These are phyloP conservation scores for Pseudocercospora vitis DNA, from an alignment of 2,329 filamentous ascomycete genomes.

Conservation along the genomic window DNA sequence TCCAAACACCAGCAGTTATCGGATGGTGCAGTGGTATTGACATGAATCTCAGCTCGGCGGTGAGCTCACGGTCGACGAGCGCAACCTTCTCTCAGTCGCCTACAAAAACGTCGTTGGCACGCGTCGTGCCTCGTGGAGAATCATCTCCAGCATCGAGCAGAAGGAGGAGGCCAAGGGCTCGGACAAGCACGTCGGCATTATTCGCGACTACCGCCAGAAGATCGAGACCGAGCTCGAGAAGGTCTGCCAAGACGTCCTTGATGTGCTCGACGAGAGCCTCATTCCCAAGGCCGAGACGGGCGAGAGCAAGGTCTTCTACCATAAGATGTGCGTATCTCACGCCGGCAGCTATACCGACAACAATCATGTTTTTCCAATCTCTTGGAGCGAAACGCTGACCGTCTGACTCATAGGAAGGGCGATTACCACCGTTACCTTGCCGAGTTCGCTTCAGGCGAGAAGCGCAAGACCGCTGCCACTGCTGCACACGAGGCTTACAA, in stretches of 20 bases:
- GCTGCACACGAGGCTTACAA: conserved; percentile 96
- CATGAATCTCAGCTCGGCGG: conserved; percentile 56
- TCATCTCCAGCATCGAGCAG: conserved; percentile 99
- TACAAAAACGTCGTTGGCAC: conserved; percentile 99
- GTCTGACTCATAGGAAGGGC: conserved; percentile 71
- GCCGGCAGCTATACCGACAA: neutral
- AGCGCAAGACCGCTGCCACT: conserved; percentile 84
- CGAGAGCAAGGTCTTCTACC: conserved; percentile 99
- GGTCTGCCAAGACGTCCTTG: conserved; percentile 96
- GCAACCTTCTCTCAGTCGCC: conserved; percentile 94
- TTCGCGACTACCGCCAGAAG: conserved; percentile 97
- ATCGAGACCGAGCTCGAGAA: conserved; percentile 96
- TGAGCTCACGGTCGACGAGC: conserved; percentile 68
- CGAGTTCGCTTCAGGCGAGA: conserved; percentile 89
- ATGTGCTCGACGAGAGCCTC: conserved; percentile 87
- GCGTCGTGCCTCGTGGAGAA: conserved; percentile 97
- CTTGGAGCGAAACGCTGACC: neutral
- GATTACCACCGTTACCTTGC: conserved; percentile 95
- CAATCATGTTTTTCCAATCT: neutral
- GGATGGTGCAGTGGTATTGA: conserved; percentile 13
- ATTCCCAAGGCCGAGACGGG: conserved; percentile 95
- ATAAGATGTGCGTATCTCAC: conserved; percentile 82
- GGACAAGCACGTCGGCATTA: conserved; percentile 89
- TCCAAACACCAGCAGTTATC: neutral
- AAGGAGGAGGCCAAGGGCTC: conserved; percentile 99